A percentile compares a stretch with the other conserved stretches of the same genome.
Conservation (phyloP, 2,329 filamentous ascomycete genomes). For the Basipetospora chlamydospora region DNA sequence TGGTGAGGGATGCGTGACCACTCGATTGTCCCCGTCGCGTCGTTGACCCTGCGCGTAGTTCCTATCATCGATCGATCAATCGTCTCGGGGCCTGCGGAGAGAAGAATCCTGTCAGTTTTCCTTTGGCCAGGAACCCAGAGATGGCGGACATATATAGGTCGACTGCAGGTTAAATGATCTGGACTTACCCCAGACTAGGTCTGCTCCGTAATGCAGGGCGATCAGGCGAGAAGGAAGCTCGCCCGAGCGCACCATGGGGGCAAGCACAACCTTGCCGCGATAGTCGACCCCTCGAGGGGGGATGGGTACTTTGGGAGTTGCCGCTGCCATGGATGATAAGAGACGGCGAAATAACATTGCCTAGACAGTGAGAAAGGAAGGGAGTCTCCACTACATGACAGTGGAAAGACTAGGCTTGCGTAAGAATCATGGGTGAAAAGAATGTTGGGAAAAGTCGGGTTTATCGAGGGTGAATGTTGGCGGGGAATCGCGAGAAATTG, state of each 20-base stretch:
- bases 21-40: slow-evolving; percentile 65
- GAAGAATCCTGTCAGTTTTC: no score
- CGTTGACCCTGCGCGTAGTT: slow-evolving; percentile 62
- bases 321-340: slow-evolving; percentile 3
- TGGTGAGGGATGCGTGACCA: slow-evolving; percentile 67
- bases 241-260: slow-evolving; percentile 96
- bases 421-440: no score
- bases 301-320: slow-evolving; percentile 50
- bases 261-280: slow-evolving; percentile 82
- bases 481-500: no score
- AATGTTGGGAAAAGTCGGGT: no score
- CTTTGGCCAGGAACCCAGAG: no score
- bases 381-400: background rate
- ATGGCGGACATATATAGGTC: no score
- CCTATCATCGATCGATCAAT: slow-evolving; percentile 88
- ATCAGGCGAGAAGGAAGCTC: slow-evolving; percentile 82
- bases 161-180: no score
- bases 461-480: no score
- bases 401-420: no score
- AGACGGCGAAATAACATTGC: slow-evolving; percentile 2
- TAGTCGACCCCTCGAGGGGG: slow-evolving; percentile 85
- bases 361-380: background rate
- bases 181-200: slow-evolving; percentile 78
- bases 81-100: slow-evolving; percentile 65
- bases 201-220: slow-evolving; percentile 86